Conservation (phyloP, 306 rosid species). For the Vigna nakashimae region DNA sequence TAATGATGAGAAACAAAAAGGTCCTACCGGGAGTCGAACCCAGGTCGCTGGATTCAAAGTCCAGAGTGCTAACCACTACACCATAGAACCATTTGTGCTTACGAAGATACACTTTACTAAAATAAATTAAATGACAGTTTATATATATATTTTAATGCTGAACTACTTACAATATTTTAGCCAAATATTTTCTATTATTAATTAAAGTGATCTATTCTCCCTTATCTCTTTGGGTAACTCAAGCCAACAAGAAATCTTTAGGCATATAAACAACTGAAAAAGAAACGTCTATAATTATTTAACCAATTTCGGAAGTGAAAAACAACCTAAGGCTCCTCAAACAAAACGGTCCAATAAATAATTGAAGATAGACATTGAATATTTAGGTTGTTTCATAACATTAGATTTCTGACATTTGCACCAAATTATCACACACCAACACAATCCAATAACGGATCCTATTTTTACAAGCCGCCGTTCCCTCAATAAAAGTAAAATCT, state of each 20-base stretch:
- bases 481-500: not conserved
- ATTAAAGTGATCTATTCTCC: not conserved
- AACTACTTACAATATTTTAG: too few relatives aligned
- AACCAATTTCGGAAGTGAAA: slow-evolving; percentile 9
- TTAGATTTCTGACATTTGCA: not conserved
- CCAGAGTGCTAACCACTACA: slow-evolving; percentile 84
- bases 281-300: slow-evolving; percentile 11
- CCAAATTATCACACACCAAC: slow-evolving; percentile 14
- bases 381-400: not conserved
- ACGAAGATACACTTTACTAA: not conserved
- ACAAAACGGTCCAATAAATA: slow-evolving; percentile 41
- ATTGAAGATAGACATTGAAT: not conserved
- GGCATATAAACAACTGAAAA: not conserved
- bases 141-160: too few relatives aligned
- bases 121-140: too few relatives aligned
- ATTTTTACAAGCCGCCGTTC: slow-evolving; percentile 38
- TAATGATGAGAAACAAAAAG: not conserved
- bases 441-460: slow-evolving; percentile 15
- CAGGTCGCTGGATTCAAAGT: slow-evolving; percentile 85
- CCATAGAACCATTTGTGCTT: slow-evolving; percentile 46
- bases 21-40: slow-evolving; percentile 77
- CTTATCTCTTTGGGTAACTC: not conserved
- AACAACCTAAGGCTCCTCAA: not conserved
- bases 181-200: too few relatives aligned
- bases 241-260: slow-evolving; percentile 12